Evolutionary conservation across 768 basidiomycete species (phyloP).

Genomic region (Amanita pallidorosea): DNA sequence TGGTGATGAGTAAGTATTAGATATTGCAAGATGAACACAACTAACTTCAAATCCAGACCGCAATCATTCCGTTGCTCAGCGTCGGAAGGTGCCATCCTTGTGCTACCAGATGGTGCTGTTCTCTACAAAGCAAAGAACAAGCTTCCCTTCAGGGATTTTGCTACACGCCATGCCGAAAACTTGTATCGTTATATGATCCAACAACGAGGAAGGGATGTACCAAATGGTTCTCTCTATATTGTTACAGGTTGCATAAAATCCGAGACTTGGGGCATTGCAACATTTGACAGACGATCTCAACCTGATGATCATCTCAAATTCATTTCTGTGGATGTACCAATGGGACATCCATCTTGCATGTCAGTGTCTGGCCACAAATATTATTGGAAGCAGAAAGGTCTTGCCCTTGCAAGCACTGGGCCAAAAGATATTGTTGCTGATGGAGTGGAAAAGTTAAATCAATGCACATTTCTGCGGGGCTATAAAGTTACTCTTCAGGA

Average conservation of each 20-base stretch:
- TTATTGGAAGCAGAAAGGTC: neutral
- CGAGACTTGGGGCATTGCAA: constrained; percentile 9
- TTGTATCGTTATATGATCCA: constrained; percentile 12
- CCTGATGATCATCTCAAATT: neutral
- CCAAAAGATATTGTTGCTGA: neutral
- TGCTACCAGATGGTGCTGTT: constrained; percentile 10
- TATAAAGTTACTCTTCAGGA: constrained; percentile 3
- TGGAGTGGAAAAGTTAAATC: neutral
- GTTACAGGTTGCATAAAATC: constrained; percentile 14
- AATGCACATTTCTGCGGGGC: constrained; percentile 6
- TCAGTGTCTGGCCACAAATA: neutral
- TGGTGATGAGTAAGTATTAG: neutral
- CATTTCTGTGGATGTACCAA: neutral
- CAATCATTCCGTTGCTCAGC: neutral
- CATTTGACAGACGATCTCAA: constrained; percentile 1
- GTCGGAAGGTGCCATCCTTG: constrained; percentile 10
- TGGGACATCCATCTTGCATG: neutral
- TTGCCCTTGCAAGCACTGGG: neutral
- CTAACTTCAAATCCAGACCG: neutral
- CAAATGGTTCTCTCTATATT: constrained; percentile 11
- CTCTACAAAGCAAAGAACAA: constrained; percentile 6
- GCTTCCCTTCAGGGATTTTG: constrained; percentile 5
- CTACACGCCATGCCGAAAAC: constrained; percentile 8
- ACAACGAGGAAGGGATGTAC: constrained; percentile 1
- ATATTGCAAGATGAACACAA: neutral